A percentile compares a stretch with the other conserved stretches of the same genome.
Conservation (phyloP, 2,329 filamentous ascomycete genomes). For the Cladophialophora exuberans region DNA sequence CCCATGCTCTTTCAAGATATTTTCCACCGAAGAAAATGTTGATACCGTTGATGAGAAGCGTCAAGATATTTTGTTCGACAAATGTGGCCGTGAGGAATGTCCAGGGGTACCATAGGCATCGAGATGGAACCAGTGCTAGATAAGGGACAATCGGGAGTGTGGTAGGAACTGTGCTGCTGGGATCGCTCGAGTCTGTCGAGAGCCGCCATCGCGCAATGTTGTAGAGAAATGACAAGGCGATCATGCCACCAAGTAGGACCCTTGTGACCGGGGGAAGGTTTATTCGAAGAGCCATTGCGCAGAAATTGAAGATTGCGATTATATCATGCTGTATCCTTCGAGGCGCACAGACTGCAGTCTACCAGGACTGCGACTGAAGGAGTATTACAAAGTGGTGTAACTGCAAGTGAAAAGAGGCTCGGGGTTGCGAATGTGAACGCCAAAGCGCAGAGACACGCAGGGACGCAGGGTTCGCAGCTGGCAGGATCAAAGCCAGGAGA, state of each 20-base stretch:
- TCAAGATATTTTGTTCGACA: slow-evolving; percentile 92
- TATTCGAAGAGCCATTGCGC: slow-evolving; percentile 73
- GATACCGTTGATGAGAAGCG: slow-evolving; percentile 72
- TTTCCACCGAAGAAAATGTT: slow-evolving; percentile 90
- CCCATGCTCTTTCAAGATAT: slow-evolving; percentile 96
- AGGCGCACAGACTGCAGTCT: background rate
- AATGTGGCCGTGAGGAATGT: slow-evolving; percentile 83
- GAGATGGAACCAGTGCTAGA: slow-evolving; percentile 80
- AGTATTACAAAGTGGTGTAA: too few relatives aligned
- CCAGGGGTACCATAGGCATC: slow-evolving; percentile 89
- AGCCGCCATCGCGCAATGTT: slow-evolving; percentile 68
- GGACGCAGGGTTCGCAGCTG: background rate
- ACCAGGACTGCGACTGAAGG: background rate
- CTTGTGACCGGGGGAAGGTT: slow-evolving; percentile 93
- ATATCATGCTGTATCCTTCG: slow-evolving; percentile 5
- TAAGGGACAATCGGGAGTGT: slow-evolving; percentile 77
- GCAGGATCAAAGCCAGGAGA: background rate
- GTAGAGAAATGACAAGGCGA: slow-evolving; percentile 75
- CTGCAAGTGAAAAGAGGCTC: too few relatives aligned
- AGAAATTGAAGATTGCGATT: slow-evolving; percentile 6
- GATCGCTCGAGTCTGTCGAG: slow-evolving; percentile 49
- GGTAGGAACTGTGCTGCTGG: slow-evolving; percentile 42
- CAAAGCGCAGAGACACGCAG: background rate
- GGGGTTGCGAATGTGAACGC: too few relatives aligned
- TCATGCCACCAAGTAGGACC: slow-evolving; percentile 72